Evolutionary conservation across 1,284 basidiomycete genomes (phyloP), one percentile per base, ranked within the genome.

Genomic region (Heliocybe sulcata): DNA sequence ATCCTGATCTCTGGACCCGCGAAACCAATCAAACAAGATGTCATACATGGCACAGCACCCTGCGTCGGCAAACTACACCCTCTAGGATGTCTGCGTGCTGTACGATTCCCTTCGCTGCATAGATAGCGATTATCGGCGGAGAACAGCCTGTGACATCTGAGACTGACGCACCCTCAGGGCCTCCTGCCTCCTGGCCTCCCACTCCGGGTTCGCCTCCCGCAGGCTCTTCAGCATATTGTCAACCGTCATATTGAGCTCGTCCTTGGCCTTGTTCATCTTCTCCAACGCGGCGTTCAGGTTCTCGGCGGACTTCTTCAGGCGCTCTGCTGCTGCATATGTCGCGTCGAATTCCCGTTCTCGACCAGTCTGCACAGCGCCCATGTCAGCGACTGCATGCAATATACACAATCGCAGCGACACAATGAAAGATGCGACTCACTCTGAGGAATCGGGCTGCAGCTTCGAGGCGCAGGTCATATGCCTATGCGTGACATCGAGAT

Each of bases 161-260:
- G 3, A 16, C 4, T 22, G 47, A 49, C 47, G 12, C 47, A 49
- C 47, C 47, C 47, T 9, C 22, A 49, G n/a, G 3, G 27, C 47
- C 22, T 49, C 47, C 47, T 25, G 47, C 47, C n/a, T 49, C 47
- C 47, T 49, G 6, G 47, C 47, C 23, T 49, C 47, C 47, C 47
- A 49, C 47, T 49, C 47, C 47, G 47, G 47, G 22, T 29, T 49
- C 23, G 27, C 27, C 47, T 49, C 27, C 22, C 27, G 47, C 47
- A 49, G 11, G 23, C 27, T n/a, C 47, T 29, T 25, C 4, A 49
- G 23, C 47, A 49, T 6, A n/a, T 26, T n/a, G 8, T 49, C 47
- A 16, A 49, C 47, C 47, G 25, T 20, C 47, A 6, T 22, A 12
- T 26, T 22, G 14, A 26, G 22, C 47, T 29, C n/a, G 8, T 42